Base-by-base conservation (phyloP, 2,329 filamentous ascomycete genomes). In the Hymenoscyphus fructigenus region DNA sequence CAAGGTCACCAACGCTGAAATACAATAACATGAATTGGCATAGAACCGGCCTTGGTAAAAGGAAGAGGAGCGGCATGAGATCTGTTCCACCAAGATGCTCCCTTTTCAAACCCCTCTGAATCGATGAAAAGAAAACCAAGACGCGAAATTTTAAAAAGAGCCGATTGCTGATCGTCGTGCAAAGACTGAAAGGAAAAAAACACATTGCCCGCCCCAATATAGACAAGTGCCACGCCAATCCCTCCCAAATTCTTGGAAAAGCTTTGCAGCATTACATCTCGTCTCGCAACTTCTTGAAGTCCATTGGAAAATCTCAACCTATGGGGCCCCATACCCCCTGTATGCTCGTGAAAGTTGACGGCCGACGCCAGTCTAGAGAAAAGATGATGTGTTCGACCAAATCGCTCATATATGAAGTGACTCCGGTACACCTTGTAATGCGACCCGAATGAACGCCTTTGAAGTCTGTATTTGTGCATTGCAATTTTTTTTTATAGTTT, bases 351-450 rank as follows among this genome's bases (percentile, higher is more conserved):
- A 69, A 69, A 63, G 62, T 73, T 50, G 71, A 71, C 66, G 67
- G 70, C 68, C 65, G 65, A 73, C 69, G 70, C 73, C 71, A 71
- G 69, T 75, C 73, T 73, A 75, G 64, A 69, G 68, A 73, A 73
- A 70, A 65, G 70, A 72, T 68, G 70, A 72, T 70, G 67, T 62
- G 57, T 69, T 69, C 59, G 68, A 73, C 68, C 66, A 73, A 75
- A 74, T 75, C 73, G 74, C 73, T 75, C 71, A 75, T 69, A 75
- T 74, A 67, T 71, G 67, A 71, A 70, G 63, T 66, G 63, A 76
- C 74, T 72, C 74, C 74, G 57, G 66, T 72, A 75, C 74, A 74
- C 74, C 74, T 60, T 69, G 65, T 70, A 70, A 76, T 76, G 74
- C 71, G 68, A 69, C 70, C 71, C 68, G 70, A 69, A 60, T 66